Evolutionary conservation across 108 stramenopile genomes (phyloP).

Genomic region (Bacterosira constricta): DNA sequence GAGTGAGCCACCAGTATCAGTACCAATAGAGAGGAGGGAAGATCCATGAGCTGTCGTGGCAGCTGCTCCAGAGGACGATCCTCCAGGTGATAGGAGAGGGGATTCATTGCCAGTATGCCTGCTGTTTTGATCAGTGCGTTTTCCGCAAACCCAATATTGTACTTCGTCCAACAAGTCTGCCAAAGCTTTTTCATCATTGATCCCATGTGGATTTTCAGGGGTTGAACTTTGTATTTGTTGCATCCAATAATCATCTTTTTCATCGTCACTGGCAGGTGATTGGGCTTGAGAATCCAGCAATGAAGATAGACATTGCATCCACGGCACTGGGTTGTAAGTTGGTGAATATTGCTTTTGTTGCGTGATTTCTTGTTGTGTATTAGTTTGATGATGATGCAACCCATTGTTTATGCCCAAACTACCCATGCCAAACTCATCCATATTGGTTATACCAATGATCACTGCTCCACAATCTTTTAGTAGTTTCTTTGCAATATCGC

Average conservation of each 20-base stretch:
- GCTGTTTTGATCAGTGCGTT: neutral
- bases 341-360: conserved; percentile 12
- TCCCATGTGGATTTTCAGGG: conserved; percentile 19
- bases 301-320: conserved; percentile 46
- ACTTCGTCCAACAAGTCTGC: conserved; percentile 31
- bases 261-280: neutral
- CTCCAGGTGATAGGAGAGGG: conserved; percentile 74
- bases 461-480: conserved; percentile 79
- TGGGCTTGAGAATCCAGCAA: neutral
- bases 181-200: conserved; percentile 24
- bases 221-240: conserved; percentile 31
- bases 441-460: conserved; percentile 88
- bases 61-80: conserved; percentile 91
- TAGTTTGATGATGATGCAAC: neutral
- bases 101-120: neutral
- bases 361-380: too few species aligned
- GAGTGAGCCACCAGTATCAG: conserved; percentile 97
- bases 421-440: conserved; percentile 99
- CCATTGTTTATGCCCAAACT: conserved; percentile 71
- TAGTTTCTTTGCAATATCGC: conserved; percentile 73
- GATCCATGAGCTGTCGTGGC: conserved; percentile 91
- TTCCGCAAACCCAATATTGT: conserved; percentile 8
- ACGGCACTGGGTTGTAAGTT: conserved; percentile 73
- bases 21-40: conserved; percentile 86
- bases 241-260: conserved; percentile 11